Conservation (phyloP, 2,329 filamentous ascomycete species). For the Ramularia endophylla region DNA sequence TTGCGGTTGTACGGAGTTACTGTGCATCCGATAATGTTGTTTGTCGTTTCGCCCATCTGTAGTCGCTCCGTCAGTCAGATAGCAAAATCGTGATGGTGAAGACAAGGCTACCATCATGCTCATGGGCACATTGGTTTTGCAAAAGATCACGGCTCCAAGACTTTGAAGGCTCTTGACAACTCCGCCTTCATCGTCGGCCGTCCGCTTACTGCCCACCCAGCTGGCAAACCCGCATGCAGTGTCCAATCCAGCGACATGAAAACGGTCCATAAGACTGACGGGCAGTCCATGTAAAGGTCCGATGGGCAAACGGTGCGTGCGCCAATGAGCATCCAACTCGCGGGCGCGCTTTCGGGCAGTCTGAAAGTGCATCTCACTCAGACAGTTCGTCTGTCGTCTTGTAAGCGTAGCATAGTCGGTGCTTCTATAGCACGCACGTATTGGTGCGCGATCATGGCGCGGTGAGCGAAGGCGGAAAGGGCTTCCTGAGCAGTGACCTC, state of each 20-base stretch:
- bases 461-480: slow-evolving; percentile 6
- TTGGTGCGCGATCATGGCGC: slow-evolving; percentile 10
- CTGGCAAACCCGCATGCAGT: slow-evolving; percentile 54
- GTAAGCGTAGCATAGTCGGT: background rate
- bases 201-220: slow-evolving; percentile 25
- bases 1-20: background rate
- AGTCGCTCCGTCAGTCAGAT: slow-evolving; percentile 17
- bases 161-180: slow-evolving; percentile 33
- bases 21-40: slow-evolving; percentile 31
- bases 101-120: slow-evolving; percentile 35
- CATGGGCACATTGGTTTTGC: slow-evolving; percentile 50
- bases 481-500: slow-evolving; percentile 10
- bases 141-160: slow-evolving; percentile 46
- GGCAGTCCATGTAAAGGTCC: slow-evolving; percentile 45
- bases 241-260: slow-evolving; percentile 54
- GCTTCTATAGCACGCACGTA: background rate
- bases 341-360: slow-evolving; percentile 25
- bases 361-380: slow-evolving; percentile 38
- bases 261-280: slow-evolving; percentile 56
- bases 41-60: slow-evolving; percentile 25
- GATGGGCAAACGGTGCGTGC: slow-evolving; percentile 13
- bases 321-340: slow-evolving; percentile 22
- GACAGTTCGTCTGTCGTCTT: background rate
- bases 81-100: slow-evolving; percentile 16
- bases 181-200: slow-evolving; percentile 26